Conservation (phyloP, 2,329 filamentous ascomycete species). For the Domatiomyces catenatus region DNA sequence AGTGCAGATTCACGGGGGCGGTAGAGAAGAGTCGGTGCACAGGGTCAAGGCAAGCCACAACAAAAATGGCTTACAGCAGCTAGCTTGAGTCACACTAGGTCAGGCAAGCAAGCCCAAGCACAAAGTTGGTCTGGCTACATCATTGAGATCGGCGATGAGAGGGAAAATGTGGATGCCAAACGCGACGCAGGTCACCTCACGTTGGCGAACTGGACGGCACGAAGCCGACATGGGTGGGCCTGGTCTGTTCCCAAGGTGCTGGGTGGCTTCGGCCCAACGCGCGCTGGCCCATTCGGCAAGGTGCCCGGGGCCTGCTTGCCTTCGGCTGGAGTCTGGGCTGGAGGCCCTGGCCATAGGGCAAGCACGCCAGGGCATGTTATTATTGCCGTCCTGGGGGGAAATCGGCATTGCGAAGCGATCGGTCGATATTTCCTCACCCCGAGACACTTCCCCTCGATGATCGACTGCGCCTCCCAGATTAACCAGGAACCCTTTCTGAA, state of each 20-base stretch:
- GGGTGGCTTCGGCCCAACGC: neutral
- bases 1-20: neutral
- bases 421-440: neutral
- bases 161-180: neutral
- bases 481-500: neutral
- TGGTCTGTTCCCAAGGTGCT: neutral
- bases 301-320: neutral
- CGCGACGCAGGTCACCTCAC: neutral
- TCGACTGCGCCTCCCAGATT: neutral
- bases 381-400: neutral
- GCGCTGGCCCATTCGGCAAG: neutral
- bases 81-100: neutral
- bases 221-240: neutral
- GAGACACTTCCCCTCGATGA: neutral
- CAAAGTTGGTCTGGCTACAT: neutral
- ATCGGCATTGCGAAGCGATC: neutral
- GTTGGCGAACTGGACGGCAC: neutral
- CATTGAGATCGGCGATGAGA: neutral
- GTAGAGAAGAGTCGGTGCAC: neutral
- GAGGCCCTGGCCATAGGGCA: neutral
- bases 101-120: neutral
- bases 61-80: neutral
- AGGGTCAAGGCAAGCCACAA: neutral
- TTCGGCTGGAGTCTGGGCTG: neutral
- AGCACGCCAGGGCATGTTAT: neutral